These are phyloP conservation scores for Geranium incanum DNA, from an alignment of 441 rosid genomes.

Conservation along the genomic window DNA sequence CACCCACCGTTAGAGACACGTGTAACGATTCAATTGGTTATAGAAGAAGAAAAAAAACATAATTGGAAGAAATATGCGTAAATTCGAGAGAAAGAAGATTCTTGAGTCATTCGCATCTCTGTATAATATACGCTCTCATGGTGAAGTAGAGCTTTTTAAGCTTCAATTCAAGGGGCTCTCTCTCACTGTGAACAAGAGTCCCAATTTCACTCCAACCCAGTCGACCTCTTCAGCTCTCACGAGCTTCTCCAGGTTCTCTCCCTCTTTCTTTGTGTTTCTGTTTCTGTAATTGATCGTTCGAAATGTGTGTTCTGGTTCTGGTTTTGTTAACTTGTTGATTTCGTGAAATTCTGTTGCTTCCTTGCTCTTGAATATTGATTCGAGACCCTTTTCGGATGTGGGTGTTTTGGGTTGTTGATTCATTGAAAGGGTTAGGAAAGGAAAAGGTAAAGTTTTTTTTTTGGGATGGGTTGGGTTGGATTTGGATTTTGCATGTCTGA, in stretches of 20 bases:
- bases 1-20: background rate
- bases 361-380: background rate
- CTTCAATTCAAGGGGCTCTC: too few species aligned
- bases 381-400: background rate
- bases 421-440: background rate
- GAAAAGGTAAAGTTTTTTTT: background rate
- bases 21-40: background rate
- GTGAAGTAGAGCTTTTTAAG: background rate
- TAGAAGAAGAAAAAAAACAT: background rate
- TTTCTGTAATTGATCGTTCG: background rate
- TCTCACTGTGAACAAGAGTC: background rate
- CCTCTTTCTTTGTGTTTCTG: background rate
- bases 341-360: background rate
- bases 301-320: background rate
- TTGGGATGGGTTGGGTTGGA: background rate
- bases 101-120: background rate
- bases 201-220: background rate
- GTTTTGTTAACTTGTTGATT: background rate
- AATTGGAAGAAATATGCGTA: background rate
- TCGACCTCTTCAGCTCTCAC: background rate
- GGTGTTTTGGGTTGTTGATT: background rate
- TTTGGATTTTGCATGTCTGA: background rate
- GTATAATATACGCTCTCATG: background rate
- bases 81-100: background rate
- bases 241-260: conserved; percentile 4